These are phyloP conservation scores for Eimeria tenella DNA, from an alignment of 169 alveolate genomes.

Conservation along the genomic window DNA sequence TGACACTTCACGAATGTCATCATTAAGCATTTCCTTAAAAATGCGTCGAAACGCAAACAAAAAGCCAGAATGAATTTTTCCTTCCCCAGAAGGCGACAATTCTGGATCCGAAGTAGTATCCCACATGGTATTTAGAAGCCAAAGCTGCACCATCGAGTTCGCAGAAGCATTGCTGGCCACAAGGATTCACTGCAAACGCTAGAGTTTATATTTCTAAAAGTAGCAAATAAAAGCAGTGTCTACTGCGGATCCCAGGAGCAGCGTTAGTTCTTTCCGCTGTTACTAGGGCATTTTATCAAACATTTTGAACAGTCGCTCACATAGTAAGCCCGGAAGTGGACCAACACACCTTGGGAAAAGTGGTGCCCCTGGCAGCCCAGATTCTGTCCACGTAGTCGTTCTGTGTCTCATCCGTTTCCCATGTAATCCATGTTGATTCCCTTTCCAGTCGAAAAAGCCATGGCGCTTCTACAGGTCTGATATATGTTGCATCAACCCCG, in stretches of 20 bases:
- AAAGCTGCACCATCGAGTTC: constrained; percentile 11
- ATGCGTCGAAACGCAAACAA: constrained; percentile 12
- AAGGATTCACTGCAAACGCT: too few relatives aligned
- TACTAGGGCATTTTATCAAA: background rate
- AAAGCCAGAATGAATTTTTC: constrained; percentile 47
- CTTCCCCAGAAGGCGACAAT: constrained; percentile 45
- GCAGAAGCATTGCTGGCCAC: background rate
- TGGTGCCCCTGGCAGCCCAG: constrained; percentile 53
- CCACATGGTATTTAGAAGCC: constrained; percentile 67
- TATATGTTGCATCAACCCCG: constrained; percentile 52
- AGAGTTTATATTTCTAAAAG: too few relatives aligned
- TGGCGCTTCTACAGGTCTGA: constrained; percentile 49
- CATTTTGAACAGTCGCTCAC: background rate
- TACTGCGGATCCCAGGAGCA: too few relatives aligned
- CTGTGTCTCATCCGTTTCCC: constrained; percentile 33
- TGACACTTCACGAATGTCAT: constrained; percentile 17
- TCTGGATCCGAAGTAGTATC: constrained; percentile 19
- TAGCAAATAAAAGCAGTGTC: too few relatives aligned
- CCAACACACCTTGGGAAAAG: constrained; percentile 42
- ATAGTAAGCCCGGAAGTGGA: background rate
- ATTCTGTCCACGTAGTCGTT: constrained; percentile 58
- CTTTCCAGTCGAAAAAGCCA: constrained; percentile 64
- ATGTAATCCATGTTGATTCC: constrained; percentile 15
- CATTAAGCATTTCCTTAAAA: background rate
- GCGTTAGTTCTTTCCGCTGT: too few relatives aligned